Percentiles rank a stretch among this genome's conserved stretches.
These are phyloP conservation scores for Boletales sp. DNA, from an alignment of 768 basidiomycete genomes.

Conservation along the genomic window DNA sequence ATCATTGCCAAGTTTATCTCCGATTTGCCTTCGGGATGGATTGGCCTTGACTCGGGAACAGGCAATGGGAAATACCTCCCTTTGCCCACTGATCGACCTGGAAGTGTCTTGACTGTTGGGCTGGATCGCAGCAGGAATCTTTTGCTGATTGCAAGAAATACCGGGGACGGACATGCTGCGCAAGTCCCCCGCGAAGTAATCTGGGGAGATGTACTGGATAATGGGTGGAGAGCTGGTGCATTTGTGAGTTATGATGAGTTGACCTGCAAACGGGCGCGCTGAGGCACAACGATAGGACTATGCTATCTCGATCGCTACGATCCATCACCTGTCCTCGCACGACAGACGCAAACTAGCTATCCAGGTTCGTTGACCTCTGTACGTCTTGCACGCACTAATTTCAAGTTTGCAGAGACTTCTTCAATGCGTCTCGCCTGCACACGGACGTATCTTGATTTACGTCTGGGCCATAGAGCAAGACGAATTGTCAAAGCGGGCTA, in stretches of 20 bases:
- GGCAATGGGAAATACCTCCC: slow-evolving; percentile 98
- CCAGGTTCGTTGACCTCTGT: slow-evolving; percentile 44
- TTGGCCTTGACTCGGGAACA: slow-evolving; percentile 92
- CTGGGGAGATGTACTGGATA: slow-evolving; percentile 70
- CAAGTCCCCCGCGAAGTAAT: slow-evolving; percentile 63
- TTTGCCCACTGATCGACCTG: slow-evolving; percentile 58
- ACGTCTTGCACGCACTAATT: not conserved
- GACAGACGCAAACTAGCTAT: slow-evolving; percentile 70
- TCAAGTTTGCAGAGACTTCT: slow-evolving; percentile 49
- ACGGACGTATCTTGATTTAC: slow-evolving; percentile 85
- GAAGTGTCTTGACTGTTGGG: slow-evolving; percentile 70
- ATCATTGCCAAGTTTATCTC: slow-evolving; percentile 74
- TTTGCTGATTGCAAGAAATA: slow-evolving; percentile 67
- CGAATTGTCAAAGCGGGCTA: slow-evolving; percentile 68
- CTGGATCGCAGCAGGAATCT: slow-evolving; percentile 81
- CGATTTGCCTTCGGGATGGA: slow-evolving; percentile 66
- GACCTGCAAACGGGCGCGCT: not conserved
- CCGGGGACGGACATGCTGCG: slow-evolving; percentile 38
- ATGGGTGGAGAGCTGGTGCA: slow-evolving; percentile 68
- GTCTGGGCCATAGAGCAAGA: slow-evolving; percentile 99
- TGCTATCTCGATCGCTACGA: slow-evolving; percentile 94
- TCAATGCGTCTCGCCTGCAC: slow-evolving; percentile 56
- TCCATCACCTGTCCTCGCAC: slow-evolving; percentile 89
- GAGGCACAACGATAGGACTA: slow-evolving; percentile 65
- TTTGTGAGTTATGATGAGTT: slow-evolving; percentile 56